Evolutionary conservation across 805 yeast genomes (phyloP).

Genomic region (Spathaspora hagerdaliae): DNA sequence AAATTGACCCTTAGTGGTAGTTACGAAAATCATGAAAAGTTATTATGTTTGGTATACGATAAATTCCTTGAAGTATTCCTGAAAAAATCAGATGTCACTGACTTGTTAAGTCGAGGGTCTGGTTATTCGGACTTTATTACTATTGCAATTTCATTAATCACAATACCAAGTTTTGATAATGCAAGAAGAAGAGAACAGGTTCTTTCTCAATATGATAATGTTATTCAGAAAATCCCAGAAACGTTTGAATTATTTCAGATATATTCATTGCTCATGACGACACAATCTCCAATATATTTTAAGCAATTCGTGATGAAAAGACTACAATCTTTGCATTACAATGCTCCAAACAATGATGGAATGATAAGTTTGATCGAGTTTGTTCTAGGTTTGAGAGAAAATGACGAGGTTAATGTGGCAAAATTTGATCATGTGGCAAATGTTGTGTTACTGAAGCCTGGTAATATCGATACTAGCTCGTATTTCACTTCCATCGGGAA

Average conservation of each 20-base stretch:
- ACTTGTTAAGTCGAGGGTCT: conserved; percentile 57
- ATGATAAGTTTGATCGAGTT: conserved; percentile 72
- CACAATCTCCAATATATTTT: conserved; percentile 45
- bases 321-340: conserved; percentile 52
- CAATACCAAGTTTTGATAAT: conserved; percentile 22
- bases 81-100: conserved; percentile 43
- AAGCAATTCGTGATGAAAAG: conserved; percentile 43
- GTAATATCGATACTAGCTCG: conserved; percentile 34
- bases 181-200: not conserved
- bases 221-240: conserved; percentile 43
- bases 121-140: conserved; percentile 61
- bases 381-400: conserved; percentile 70
- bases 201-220: conserved; percentile 12
- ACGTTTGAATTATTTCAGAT: conserved; percentile 64
- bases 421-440: conserved; percentile 66
- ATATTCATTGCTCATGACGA: conserved; percentile 54
- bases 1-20: conserved; percentile 6
- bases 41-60: conserved; percentile 25
- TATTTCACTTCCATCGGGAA: conserved; percentile 59
- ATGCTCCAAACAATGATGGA: conserved; percentile 57
- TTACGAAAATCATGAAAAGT: conserved; percentile 10
- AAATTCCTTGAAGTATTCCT: conserved; percentile 32
- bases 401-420: conserved; percentile 62
- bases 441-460: conserved; percentile 63
- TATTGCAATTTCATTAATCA: conserved; percentile 41